Conservation (phyloP, 2,329 filamentous ascomycete species). For the Lachnellula arida region DNA sequence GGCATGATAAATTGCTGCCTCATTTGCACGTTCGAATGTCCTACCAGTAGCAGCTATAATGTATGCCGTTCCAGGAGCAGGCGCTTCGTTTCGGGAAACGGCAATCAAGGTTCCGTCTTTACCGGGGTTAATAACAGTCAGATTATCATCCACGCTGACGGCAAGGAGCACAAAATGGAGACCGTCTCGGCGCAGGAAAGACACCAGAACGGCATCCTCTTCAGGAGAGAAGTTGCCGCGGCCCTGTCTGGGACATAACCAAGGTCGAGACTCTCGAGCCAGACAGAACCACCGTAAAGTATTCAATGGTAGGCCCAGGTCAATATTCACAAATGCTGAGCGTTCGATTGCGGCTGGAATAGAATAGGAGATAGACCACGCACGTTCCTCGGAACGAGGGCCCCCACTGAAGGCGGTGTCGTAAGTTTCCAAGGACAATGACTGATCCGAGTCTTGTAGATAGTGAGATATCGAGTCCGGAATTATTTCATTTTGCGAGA, state of each 20-base stretch:
- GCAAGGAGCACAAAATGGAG: conserved; percentile 11
- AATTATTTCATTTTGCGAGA: background rate
- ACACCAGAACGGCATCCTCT: conserved; percentile 13
- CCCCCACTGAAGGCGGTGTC: too few relatives aligned
- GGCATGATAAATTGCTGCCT: conserved; percentile 5
- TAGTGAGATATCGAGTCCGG: background rate
- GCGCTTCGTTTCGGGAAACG: conserved; percentile 7
- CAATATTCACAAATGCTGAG: background rate
- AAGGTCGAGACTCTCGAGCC: conserved; percentile 7
- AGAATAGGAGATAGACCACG: conserved; percentile 4
- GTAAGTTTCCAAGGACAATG: background rate
- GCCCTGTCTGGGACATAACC: conserved; percentile 6
- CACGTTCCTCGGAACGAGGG: background rate
- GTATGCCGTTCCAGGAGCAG: background rate
- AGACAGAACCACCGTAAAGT: conserved; percentile 9
- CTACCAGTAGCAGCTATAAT: conserved; percentile 6
- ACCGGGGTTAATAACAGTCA: conserved; percentile 3
- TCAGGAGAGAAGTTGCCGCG: background rate
- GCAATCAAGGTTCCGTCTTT: conserved; percentile 2
- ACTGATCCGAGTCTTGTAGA: background rate
- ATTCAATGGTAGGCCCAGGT: conserved; percentile 2
- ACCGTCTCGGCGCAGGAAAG: conserved; percentile 9
- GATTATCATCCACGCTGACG: conserved; percentile 10
- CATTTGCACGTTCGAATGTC: conserved; percentile 8
- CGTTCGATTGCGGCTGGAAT: conserved; percentile 4